Percentiles rank a stretch among this genome's conserved stretches.
Conservation (phyloP, 192 early-diverging fungal genomes). For the Backusella parvicylindrica region DNA sequence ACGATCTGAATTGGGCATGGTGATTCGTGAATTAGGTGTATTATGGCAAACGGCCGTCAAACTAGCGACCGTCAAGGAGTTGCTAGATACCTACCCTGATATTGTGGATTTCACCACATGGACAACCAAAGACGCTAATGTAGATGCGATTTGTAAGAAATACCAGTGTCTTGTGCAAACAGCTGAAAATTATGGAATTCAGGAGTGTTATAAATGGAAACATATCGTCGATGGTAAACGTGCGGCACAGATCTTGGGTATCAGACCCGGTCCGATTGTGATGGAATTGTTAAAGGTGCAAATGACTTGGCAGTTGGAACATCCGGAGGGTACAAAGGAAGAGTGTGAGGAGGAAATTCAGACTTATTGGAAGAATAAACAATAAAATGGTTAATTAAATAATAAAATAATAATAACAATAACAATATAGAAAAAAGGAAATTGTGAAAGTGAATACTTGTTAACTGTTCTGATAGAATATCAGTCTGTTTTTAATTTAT, state of each 20-base stretch:
- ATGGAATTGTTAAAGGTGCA: constrained; percentile 58
- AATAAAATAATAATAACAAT: no score
- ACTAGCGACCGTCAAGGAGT: constrained; percentile 45
- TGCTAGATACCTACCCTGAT: constrained; percentile 30
- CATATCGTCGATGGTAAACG: constrained; percentile 62
- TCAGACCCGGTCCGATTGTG: constrained; percentile 72
- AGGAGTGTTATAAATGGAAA: constrained; percentile 45
- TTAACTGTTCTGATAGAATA: no score
- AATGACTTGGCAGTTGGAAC: constrained; percentile 81
- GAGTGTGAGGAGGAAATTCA: constrained; percentile 58
- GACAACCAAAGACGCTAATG: not conserved
- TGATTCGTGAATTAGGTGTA: constrained; percentile 56
- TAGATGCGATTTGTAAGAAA: constrained; percentile 11
- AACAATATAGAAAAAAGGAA: no score
- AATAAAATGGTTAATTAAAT: not conserved
- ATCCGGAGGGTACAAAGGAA: constrained; percentile 58
- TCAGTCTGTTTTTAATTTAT: no score
- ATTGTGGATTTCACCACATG: not conserved
- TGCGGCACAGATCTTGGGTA: constrained; percentile 53
- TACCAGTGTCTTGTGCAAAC: constrained; percentile 32
- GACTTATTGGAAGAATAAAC: constrained; percentile 16
- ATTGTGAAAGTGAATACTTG: no score
- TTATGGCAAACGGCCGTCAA: constrained; percentile 54
- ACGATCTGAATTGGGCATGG: constrained; percentile 35
- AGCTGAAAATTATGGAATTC: constrained; percentile 37